A percentile compares a stretch with the other conserved stretches of the same genome.
Evolutionary conservation across 2,329 filamentous ascomycete species (phyloP).

Genomic region (Hypocreales sp.): DNA sequence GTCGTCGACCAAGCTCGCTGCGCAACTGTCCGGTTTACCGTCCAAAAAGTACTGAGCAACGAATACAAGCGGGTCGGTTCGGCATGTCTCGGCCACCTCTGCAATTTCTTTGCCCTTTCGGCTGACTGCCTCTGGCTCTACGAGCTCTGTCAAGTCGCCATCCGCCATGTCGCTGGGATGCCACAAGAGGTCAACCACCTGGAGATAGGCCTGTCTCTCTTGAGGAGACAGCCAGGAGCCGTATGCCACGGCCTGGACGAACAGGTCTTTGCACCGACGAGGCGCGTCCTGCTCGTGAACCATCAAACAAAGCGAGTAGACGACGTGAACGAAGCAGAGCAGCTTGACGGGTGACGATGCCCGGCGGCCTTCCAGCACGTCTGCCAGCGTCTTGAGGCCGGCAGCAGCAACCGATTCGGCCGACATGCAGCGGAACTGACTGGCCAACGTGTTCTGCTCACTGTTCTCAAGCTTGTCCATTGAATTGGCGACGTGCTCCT

Average conservation of each 20-base stretch:
- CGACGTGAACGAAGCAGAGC: slow-evolving; percentile 35
- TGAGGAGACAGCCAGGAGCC: slow-evolving; percentile 18
- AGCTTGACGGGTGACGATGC: slow-evolving; percentile 24
- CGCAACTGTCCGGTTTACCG: slow-evolving; percentile 18
- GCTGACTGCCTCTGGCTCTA: slow-evolving; percentile 11
- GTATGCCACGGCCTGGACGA: slow-evolving; percentile 31
- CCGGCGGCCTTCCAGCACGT: slow-evolving; percentile 21
- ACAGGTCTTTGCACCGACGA: slow-evolving; percentile 22
- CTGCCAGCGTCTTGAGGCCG: slow-evolving; percentile 25
- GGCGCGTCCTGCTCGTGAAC: slow-evolving; percentile 25
- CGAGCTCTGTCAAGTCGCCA: slow-evolving; percentile 12
- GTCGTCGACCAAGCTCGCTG: neutral
- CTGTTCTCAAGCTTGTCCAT: slow-evolving; percentile 23
- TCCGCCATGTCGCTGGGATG: slow-evolving; percentile 21
- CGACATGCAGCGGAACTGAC: slow-evolving; percentile 23
- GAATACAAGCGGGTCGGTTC: slow-evolving; percentile 25
- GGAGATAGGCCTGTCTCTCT: slow-evolving; percentile 23
- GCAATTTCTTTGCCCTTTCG: slow-evolving; percentile 30
- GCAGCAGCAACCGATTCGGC: slow-evolving; percentile 20
- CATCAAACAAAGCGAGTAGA: slow-evolving; percentile 33
- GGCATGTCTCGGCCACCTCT: too few relatives aligned
- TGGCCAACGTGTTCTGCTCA: slow-evolving; percentile 26
- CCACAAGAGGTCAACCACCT: slow-evolving; percentile 32
- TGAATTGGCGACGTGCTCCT: slow-evolving; percentile 29
- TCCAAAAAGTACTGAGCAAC: slow-evolving; percentile 34